Evolutionary conservation across 805 yeast genomes (phyloP).

Genomic region (Cyberlindnera japonica): DNA sequence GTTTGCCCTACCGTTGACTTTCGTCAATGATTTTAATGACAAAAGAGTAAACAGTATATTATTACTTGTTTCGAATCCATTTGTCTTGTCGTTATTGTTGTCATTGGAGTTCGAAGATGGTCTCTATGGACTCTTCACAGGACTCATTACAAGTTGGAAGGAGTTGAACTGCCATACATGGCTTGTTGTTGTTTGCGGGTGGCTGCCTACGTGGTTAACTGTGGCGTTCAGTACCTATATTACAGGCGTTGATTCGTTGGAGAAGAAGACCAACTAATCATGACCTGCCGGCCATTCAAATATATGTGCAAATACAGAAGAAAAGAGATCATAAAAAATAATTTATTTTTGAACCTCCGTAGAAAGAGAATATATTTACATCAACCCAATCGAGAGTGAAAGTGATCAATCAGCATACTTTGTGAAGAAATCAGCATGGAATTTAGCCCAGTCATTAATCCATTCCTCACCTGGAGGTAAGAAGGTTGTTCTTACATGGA

Average conservation of each 20-base stretch:
- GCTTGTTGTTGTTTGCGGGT: conserved; percentile 65
- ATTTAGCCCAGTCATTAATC: conserved; percentile 72
- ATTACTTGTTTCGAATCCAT: conserved; percentile 51
- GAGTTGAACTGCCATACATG: conserved; percentile 83
- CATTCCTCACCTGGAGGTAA: conserved; percentile 93
- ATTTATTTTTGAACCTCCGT: neutral
- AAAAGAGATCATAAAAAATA: neutral
- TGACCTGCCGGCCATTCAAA: too few relatives aligned
- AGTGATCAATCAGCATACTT: conserved; percentile 11
- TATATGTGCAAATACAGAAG: too few relatives aligned
- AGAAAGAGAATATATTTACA: too few relatives aligned
- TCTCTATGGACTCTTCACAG: conserved; percentile 34
- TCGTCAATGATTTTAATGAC: conserved; percentile 32
- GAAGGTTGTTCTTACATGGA: conserved; percentile 94
- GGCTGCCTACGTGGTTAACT: conserved; percentile 80
- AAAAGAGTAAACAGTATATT: conserved; percentile 30
- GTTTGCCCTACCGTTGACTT: conserved; percentile 70
- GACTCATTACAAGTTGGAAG: conserved; percentile 60
- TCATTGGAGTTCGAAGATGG: conserved; percentile 25
- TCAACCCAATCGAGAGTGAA: too few relatives aligned
- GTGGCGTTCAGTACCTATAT: conserved; percentile 28
- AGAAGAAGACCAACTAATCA: conserved; percentile 11
- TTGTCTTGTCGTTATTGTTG: conserved; percentile 31
- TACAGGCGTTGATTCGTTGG: neutral
- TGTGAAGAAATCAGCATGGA: conserved; percentile 68